phyloP scores from a whole-genome alignment of 2,329 filamentous ascomycete genomes.

The Cercospora brassicicola region DNA sequence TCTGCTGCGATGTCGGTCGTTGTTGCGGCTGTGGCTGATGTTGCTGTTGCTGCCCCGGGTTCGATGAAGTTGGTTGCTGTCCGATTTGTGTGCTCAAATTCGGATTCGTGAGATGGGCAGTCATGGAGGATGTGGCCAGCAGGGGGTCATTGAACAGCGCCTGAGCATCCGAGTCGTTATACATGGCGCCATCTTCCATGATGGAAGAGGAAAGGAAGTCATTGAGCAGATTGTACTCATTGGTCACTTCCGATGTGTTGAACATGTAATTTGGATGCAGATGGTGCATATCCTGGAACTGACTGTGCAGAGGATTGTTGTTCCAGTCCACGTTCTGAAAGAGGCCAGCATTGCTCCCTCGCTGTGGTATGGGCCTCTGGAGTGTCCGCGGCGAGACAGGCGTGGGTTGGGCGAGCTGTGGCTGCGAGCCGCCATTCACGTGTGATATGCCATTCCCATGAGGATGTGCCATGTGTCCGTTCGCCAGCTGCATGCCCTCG shows the following conservation, averaged over 20 bases:
- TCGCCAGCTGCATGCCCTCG: constrained; percentile 14
- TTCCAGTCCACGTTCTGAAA: constrained; percentile 64
- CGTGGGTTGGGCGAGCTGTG: constrained; percentile 69
- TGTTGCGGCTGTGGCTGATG: not conserved
- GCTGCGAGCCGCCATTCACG: constrained; percentile 18
- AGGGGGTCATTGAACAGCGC: constrained; percentile 63
- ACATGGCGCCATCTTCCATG: constrained; percentile 65
- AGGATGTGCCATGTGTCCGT: constrained; percentile 19
- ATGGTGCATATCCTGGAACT: constrained; percentile 91
- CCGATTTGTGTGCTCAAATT: constrained; percentile 36
- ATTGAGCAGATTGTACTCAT: constrained; percentile 95
- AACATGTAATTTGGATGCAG: constrained; percentile 96
- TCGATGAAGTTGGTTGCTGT: constrained; percentile 6
- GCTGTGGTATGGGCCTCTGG: constrained; percentile 51
- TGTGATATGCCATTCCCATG: constrained; percentile 16
- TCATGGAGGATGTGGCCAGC: constrained; percentile 46
- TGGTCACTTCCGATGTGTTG: constrained; percentile 86
- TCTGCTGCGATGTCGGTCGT: not conserved
- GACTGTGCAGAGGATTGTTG: constrained; percentile 71
- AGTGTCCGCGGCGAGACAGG: constrained; percentile 67
- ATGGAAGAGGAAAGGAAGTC: constrained; percentile 93
- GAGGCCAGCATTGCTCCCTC: constrained; percentile 35
- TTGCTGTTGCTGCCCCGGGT: not conserved
- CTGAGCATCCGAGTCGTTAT: constrained; percentile 46
- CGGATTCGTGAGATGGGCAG: constrained; percentile 46